A percentile compares a stretch with the other conserved stretches of the same genome.
These are phyloP conservation scores for Sporothrix brunneoviolacea DNA, from an alignment of 2,329 filamentous ascomycete genomes.

Conservation along the genomic window DNA sequence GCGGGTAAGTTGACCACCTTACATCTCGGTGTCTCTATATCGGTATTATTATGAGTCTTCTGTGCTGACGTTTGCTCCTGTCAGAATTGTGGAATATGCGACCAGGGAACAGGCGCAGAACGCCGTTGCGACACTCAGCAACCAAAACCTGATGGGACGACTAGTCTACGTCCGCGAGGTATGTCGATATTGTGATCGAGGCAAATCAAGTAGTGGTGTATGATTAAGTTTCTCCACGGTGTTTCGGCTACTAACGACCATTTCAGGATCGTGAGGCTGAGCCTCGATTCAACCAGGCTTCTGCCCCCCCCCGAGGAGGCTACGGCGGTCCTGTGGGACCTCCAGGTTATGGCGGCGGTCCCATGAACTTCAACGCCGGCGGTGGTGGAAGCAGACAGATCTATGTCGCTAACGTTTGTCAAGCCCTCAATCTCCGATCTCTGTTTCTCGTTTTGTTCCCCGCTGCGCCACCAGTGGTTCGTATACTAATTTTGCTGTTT, in stretches of 20 bases:
- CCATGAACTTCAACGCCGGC: constrained; percentile 53
- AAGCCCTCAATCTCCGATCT: constrained; percentile 21
- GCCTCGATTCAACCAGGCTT: constrained; percentile 83
- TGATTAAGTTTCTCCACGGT: too few relatives aligned
- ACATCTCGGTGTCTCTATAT: too few relatives aligned
- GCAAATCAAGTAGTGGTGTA: too few relatives aligned
- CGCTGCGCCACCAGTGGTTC: not conserved
- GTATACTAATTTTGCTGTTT: not conserved
- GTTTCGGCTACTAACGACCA: not conserved
- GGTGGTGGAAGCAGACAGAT: constrained; percentile 71
- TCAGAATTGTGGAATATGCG: constrained; percentile 99
- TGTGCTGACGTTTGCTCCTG: constrained; percentile 2
- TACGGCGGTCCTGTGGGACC: constrained; percentile 38
- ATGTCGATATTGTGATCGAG: constrained; percentile 29
- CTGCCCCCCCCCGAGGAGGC: constrained; percentile 56
- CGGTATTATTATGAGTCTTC: not conserved
- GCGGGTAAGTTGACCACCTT: constrained; percentile 68
- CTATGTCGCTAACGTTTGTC: constrained; percentile 96
- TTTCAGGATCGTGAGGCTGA: constrained; percentile 90
- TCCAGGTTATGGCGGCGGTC: constrained; percentile 22
- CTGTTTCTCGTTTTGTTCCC: not conserved
- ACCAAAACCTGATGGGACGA: constrained; percentile 97
- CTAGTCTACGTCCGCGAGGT: constrained; percentile 98
- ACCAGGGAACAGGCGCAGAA: constrained; percentile 98
- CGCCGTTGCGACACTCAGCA: constrained; percentile 95